Base-by-base conservation (phyloP, 2,329 filamentous ascomycete genomes). In the Paraphaeosphaeria sporulosa region DNA sequence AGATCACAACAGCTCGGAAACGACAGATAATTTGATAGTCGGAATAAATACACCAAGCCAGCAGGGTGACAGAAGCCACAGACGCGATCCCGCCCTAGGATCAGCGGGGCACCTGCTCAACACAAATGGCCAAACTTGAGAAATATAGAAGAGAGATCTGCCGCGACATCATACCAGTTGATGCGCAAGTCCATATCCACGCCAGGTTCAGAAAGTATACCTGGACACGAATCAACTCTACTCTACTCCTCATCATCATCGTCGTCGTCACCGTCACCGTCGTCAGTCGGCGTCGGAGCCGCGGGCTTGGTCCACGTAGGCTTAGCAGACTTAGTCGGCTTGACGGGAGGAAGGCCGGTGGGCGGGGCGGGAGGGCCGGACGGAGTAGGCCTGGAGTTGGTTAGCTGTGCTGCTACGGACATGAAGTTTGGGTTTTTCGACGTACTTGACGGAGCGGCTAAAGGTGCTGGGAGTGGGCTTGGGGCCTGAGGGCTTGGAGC, bases 231-330 rank as follows among this genome's bases (percentile, higher is more conserved):
- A n/a, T 8, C 15, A 19, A 40, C 13, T 34, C 47, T 8, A 12
- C 4, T 32, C 30, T 32, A 32, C 30, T 34, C 47, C 9, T 40
- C 34, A 40, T 25, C 48, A 53, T 61, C 58, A 49, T 64, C 56
- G 0, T 58, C 60, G 2, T 60, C 62, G 1, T 51, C 61, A 9
- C 61, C 59, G 19, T 63, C 57, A 23, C 49, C 46, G 19, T 58
- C 61, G 13, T 63, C 52, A 38, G 60, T 66, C 15, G 64, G 64
- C 34, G 17, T 59, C n/a, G 63, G 46, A 17, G 58, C 57, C 7
- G 27, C 23, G 48, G 21, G 48, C 34, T 27, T 42, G 52, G 42
- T 50, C 8, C 25, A 43, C 12, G 25, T 36, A 42, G 57, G 51
- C 50, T 40, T 55, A 4, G 40, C 21, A 36, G 58, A 38, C 46